Evolutionary conservation across 2,329 filamentous ascomycete species (phyloP).

Genomic region (Arthroderma sp.): DNA sequence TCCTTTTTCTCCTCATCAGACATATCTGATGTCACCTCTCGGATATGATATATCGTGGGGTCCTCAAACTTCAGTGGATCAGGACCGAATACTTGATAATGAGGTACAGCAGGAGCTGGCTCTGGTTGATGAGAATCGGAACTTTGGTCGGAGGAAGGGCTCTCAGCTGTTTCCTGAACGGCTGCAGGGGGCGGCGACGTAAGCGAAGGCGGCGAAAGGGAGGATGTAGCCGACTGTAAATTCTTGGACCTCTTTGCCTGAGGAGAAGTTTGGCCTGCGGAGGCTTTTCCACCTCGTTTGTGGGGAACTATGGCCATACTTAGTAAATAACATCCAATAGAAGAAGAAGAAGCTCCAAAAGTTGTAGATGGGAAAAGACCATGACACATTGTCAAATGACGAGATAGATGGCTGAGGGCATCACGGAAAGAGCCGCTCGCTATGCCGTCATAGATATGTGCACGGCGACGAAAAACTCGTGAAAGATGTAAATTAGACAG

Average conservation of each 20-base stretch:
- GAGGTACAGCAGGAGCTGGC: slow-evolving; percentile 49
- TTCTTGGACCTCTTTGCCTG: slow-evolving; percentile 27
- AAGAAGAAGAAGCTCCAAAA: background rate
- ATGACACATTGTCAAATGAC: background rate
- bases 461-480: background rate
- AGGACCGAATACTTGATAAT: slow-evolving; percentile 79
- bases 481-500: background rate
- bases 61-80: slow-evolving; percentile 85
- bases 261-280: slow-evolving; percentile 20
- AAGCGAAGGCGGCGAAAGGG: slow-evolving; percentile 28
- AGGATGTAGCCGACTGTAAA: slow-evolving; percentile 23
- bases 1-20: slow-evolving; percentile 70
- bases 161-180: slow-evolving; percentile 47
- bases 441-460: background rate
- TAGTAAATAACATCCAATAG: background rate
- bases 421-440: background rate
- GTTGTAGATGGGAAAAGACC: too few relatives aligned
- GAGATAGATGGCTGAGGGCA: background rate
- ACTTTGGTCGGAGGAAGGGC: slow-evolving; percentile 48
- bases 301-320: slow-evolving; percentile 3
- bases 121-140: slow-evolving; percentile 47
- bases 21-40: slow-evolving; percentile 60
- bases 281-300: slow-evolving; percentile 10
- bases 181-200: slow-evolving; percentile 39
- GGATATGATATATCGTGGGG: slow-evolving; percentile 88